Conservation (phyloP, 306 rosid species). For the cucumber (Cucumis sativus) region DNA sequence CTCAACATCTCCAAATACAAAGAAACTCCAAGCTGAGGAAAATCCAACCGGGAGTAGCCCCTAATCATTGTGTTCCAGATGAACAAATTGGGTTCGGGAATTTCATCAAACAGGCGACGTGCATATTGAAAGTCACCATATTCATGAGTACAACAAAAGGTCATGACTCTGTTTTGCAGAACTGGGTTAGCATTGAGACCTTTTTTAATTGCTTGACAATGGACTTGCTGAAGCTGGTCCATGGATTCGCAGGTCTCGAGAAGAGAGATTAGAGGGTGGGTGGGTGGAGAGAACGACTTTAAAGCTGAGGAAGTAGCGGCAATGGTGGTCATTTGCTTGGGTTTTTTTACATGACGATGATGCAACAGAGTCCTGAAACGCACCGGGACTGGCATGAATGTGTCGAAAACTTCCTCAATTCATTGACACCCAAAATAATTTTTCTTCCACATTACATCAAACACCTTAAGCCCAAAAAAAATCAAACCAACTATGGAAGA, state of each 20-base stretch:
- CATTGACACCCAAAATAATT: no score
- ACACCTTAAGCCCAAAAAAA: no score
- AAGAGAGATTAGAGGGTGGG: conserved; percentile 12
- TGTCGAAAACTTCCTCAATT: no score
- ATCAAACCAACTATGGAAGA: no score
- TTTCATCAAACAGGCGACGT: conserved; percentile 47
- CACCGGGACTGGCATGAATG: background rate
- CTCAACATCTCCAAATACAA: conserved; percentile 49
- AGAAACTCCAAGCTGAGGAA: conserved; percentile 35
- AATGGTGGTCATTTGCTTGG: conserved; percentile 22
- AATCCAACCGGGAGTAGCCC: conserved; percentile 45
- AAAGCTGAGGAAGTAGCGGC: conserved; percentile 11
- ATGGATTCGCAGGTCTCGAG: conserved; percentile 46
- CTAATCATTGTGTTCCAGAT: conserved; percentile 68
- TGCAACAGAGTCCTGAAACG: conserved; percentile 12
- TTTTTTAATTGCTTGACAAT: conserved; percentile 38
- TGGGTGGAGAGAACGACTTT: background rate
- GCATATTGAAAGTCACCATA: conserved; percentile 51
- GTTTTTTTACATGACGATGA: conserved; percentile 7
- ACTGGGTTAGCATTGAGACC: conserved; percentile 32
- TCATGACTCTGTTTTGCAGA: conserved; percentile 27
- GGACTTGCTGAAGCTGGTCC: conserved; percentile 58
- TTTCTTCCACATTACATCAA: no score
- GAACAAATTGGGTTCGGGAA: conserved; percentile 47
- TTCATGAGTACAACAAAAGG: conserved; percentile 31